Base-by-base conservation (phyloP, 495 filamentous ascomycete species). In the Massariosphaeria phaeospora region DNA sequence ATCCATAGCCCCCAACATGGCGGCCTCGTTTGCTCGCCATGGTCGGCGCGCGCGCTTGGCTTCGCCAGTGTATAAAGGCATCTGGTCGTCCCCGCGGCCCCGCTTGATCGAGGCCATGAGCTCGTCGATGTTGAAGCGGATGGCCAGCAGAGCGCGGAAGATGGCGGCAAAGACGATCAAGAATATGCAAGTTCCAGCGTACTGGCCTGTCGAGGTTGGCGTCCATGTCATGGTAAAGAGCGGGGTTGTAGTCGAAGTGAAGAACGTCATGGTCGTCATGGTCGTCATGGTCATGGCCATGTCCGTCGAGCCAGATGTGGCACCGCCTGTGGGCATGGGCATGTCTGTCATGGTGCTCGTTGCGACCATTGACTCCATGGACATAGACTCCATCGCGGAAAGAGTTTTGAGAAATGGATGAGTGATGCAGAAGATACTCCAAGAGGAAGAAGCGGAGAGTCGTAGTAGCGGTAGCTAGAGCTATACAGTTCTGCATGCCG, bases 121-220 rank as follows among this genome's bases (percentile, higher is more conserved):
- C 3, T 9, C n/a, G 41, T 34, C 11, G 23, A 46, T 24, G 23
- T 55, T 45, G 18, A 55, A 5, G 5, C 51, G 51, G 61, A 80
- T 73, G 2, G 87, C 90, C 24, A 86, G 69, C 8, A 93, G 70
- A n/a, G 72, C 72, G 29, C 88, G 82, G 66, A 81, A 82, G 46
- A 85, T 62, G 52, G 82, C 73, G 9, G 82, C 78, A 17, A 94
- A 78, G 11, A 82, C 53, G 67, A 91, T 80, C 25, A 93, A 74
- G 69, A 93, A 91, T 66, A 93, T 84, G 68, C 89, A 91, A 25
- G 86, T 90, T 25, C 76, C 88, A 2, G 84, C 88, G 67, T 95
- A 95, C 49, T 73, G 57, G 35, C 83, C 84, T 0, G 75, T 72
- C 7, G 69, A 77, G 4, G 59, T 71, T 9, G 90, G 90, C 5